Evolutionary conservation across 371 early-diverging fungal genomes (phyloP), one percentile per base, ranked within the genome.

Genomic region (Mucor plumbeus): DNA sequence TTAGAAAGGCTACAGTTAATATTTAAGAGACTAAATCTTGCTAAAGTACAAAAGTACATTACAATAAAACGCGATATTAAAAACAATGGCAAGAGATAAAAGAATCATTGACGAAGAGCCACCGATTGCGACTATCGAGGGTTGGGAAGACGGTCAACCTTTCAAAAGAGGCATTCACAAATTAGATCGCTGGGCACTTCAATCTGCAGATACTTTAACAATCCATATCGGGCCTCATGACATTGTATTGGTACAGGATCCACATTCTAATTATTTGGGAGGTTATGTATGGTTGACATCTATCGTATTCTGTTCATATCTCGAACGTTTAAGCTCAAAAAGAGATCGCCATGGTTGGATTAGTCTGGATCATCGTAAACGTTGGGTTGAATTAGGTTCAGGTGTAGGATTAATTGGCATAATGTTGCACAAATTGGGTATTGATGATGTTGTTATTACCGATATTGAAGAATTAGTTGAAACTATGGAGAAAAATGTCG

Each of bases 131-230:
- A 84, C 83, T 8, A 75, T 85, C 14, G 75, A 77, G 53, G 85
- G 85, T 14, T 85, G 84, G 84, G 84, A 85, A 54, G 85, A 85
- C 50, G 85, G 85, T 0, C 55, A 77, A 40, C 74, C 68, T 0
- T 83, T 80, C 59, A 74, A 62, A 41, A 67, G 81, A 56, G 64
- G 47, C 6, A 54, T 84, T 34, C 65, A 70, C 44, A 78, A 74
- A 41, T 63, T 85, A n/a, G 85, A 85, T 68, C 82, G 85, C 9
- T 85, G 85, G 85, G 82, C 79, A 41, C 67, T 84, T 17, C 85
- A 85, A 44, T 78, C 82, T 3, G 84, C 85, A 8, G 82, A 85
- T 43, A 65, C 64, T 0, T 53, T 85, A 10, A 80, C 82, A 0
- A 70, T 85, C 33, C 81, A 78, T 44, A 69, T 83, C 41, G 77